Percentiles rank a stretch among this genome's conserved stretches.
Evolutionary conservation across 106 monocot genomes (phyloP).

Genomic region (Chionographis japonica): DNA sequence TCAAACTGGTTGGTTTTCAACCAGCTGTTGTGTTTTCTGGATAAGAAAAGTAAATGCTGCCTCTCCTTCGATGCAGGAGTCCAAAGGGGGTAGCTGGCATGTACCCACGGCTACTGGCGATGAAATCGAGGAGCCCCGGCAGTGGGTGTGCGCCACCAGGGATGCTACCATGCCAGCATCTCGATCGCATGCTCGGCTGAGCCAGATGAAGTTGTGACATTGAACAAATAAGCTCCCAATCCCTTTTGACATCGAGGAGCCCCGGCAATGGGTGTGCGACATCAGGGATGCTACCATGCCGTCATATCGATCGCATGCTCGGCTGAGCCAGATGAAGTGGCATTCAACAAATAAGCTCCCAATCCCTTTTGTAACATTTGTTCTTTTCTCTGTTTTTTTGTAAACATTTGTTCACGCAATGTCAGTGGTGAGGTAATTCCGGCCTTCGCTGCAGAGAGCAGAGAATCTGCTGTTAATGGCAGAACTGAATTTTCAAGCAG

Average conservation of each 20-base stretch:
- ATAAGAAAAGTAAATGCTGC: background rate
- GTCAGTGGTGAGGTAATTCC: no score
- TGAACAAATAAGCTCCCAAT: no score
- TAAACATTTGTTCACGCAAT: no score
- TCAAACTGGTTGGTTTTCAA: no score
- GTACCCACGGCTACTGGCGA: slow-evolving; percentile 56
- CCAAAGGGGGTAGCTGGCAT: slow-evolving; percentile 59
- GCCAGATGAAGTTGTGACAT: slow-evolving; percentile 17
- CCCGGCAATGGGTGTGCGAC: slow-evolving; percentile 68
- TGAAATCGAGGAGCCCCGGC: slow-evolving; percentile 55
- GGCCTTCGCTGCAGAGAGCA: no score
- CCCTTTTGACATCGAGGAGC: slow-evolving; percentile 41
- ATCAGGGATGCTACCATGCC: slow-evolving; percentile 13
- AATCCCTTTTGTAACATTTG: no score
- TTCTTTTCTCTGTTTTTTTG: no score
- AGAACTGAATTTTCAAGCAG: no score
- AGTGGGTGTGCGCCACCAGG: slow-evolving; percentile 67
- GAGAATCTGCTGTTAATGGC: no score
- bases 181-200: background rate
- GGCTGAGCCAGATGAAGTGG: slow-evolving; percentile 11
- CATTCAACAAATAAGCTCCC: background rate
- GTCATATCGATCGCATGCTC: background rate
- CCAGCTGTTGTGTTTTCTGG: no score
- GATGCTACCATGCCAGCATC: background rate
- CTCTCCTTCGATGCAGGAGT: slow-evolving; percentile 38